phyloP scores from a whole-genome alignment of 1,284 basidiomycete species.

The Cryptococcus amylolentus region DNA sequence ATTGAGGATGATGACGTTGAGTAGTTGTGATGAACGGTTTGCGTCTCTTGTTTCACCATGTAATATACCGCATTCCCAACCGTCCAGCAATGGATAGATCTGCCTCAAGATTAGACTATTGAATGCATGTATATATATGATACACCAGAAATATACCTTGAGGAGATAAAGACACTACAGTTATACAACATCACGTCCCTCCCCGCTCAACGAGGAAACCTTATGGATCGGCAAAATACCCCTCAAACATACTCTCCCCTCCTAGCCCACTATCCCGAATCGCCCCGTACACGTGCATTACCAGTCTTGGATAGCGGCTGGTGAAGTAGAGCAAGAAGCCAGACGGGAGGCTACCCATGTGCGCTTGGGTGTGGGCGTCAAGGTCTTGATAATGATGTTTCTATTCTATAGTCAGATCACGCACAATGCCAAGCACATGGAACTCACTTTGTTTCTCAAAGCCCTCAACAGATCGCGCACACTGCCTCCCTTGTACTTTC shows the following conservation, averaged over 20 bases:
- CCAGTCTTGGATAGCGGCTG: conserved; percentile 79
- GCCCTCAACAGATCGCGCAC: conserved; percentile 91
- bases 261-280: conserved; percentile 63
- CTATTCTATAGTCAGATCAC: conserved; percentile 50
- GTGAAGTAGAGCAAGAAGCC: conserved; percentile 94
- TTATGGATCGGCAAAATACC: conserved; percentile 58
- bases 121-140: not conserved
- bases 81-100: not conserved
- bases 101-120: not conserved
- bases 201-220: conserved; percentile 1
- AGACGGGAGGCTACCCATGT: conserved; percentile 83
- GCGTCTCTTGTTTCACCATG: not conserved
- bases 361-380: conserved; percentile 80
- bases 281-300: conserved; percentile 86
- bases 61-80: not conserved
- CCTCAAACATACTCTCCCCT: conserved; percentile 77
- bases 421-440: not conserved
- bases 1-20: conserved; percentile 19
- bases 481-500: conserved; percentile 87
- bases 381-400: conserved; percentile 95
- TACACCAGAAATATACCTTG: not conserved
- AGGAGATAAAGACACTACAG: not conserved
- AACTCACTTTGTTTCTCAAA: conserved; percentile 83
- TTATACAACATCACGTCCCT: not conserved
- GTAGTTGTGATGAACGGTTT: not conserved